Conservation (phyloP, 2,329 filamentous ascomycete genomes). For the Camillea tinctor region DNA sequence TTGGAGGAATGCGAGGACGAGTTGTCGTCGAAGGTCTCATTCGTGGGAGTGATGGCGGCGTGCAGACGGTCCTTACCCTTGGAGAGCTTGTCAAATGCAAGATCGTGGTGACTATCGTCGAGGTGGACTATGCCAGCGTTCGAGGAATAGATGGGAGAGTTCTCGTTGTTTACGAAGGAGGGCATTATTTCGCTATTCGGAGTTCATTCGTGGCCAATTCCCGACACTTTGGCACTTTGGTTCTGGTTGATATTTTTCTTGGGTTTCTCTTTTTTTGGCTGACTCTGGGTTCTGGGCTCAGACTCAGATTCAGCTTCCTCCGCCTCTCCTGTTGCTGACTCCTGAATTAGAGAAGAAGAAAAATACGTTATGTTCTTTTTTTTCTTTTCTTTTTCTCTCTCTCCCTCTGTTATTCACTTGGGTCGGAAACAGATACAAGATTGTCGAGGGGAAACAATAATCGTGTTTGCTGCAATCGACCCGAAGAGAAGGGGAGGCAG, state of each 20-base stretch:
- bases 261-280: too few species aligned
- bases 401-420: background rate
- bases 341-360: background rate
- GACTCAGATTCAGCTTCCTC: too few species aligned
- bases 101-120: constrained; percentile 26
- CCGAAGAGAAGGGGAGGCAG: background rate
- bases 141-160: constrained; percentile 31
- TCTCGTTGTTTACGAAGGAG: constrained; percentile 50
- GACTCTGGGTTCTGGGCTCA: too few species aligned
- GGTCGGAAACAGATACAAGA: background rate
- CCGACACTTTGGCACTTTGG: background rate
- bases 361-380: background rate
- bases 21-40: constrained; percentile 53
- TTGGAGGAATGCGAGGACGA: constrained; percentile 53
- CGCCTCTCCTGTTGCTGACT: too few species aligned
- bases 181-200: constrained; percentile 42
- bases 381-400: too few species aligned
- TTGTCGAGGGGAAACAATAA: background rate
- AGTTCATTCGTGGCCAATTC: constrained; percentile 5
- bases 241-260: too few species aligned
- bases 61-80: constrained; percentile 32
- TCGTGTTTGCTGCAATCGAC: too few species aligned
- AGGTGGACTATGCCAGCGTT: constrained; percentile 32
- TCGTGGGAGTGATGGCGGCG: constrained; percentile 39
- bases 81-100: constrained; percentile 29